Percentiles rank a stretch among this genome's conserved stretches.
Evolutionary conservation across 2,329 filamentous ascomycete species (phyloP).

Genomic region (Stachybotrys chlorohalonatus): DNA sequence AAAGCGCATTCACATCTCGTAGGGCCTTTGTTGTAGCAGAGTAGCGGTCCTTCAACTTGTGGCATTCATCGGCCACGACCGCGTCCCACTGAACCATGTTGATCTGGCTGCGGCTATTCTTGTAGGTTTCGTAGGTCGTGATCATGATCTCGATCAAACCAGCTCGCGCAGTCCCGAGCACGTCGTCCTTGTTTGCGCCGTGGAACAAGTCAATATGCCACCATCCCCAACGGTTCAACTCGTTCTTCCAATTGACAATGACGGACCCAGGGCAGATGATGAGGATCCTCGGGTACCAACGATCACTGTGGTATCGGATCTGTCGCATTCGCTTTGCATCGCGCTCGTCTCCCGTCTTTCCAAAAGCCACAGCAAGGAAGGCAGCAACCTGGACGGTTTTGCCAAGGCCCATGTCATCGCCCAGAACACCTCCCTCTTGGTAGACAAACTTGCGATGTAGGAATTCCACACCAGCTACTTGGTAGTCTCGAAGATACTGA

Average conservation of each 20-base stretch:
- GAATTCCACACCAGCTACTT: slow-evolving; percentile 76
- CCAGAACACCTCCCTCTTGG: slow-evolving; percentile 82
- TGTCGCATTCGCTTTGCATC: slow-evolving; percentile 85
- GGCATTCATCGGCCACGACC: slow-evolving; percentile 90
- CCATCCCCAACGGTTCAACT: slow-evolving; percentile 87
- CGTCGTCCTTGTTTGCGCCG: slow-evolving; percentile 57
- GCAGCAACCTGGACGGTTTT: slow-evolving; percentile 96
- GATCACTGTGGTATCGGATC: slow-evolving; percentile 52
- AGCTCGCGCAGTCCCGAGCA: slow-evolving; percentile 61
- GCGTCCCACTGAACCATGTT: slow-evolving; percentile 91
- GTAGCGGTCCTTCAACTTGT: slow-evolving; percentile 71
- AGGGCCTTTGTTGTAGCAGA: slow-evolving; percentile 78
- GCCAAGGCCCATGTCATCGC: slow-evolving; percentile 95
- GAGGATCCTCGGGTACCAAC: slow-evolving; percentile 70
- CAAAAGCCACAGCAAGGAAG: slow-evolving; percentile 84
- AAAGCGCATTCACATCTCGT: slow-evolving; percentile 83
- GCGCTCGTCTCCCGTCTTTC: slow-evolving; percentile 83
- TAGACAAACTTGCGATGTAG: slow-evolving; percentile 84
- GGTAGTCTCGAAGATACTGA: slow-evolving; percentile 86
- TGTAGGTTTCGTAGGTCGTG: slow-evolving; percentile 89
- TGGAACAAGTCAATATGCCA: slow-evolving; percentile 85
- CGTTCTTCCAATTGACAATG: slow-evolving; percentile 84
- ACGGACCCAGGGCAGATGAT: slow-evolving; percentile 84
- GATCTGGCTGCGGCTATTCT: slow-evolving; percentile 61
- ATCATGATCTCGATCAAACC: slow-evolving; percentile 85